Percentiles rank a stretch among this genome's conserved stretches.
These are phyloP conservation scores for Fusarium sacchari DNA, from an alignment of 2,329 filamentous ascomycete genomes.

Conservation along the genomic window DNA sequence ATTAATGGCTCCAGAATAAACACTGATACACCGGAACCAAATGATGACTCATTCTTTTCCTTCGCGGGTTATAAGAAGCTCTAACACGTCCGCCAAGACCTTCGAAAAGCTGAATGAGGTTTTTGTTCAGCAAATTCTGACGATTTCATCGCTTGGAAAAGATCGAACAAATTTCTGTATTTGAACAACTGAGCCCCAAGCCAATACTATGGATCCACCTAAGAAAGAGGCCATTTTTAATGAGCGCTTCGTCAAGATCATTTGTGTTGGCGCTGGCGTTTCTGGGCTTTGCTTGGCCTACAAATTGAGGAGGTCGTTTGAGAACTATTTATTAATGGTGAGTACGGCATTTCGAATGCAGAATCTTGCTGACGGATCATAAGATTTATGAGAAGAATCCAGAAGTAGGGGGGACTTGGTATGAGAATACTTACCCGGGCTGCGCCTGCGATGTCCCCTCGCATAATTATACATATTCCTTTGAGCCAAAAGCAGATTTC, in stretches of 20 bases:
- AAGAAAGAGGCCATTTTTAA: conserved; percentile 4
- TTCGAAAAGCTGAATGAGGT: no score
- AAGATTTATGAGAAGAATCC: conserved; percentile 21
- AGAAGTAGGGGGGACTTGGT: conserved; percentile 5
- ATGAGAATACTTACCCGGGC: conserved; percentile 4
- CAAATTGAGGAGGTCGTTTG: conserved; percentile 4
- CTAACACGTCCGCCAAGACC: neutral
- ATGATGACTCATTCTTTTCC: neutral
- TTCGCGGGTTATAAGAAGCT: neutral
- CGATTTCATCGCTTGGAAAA: no score
- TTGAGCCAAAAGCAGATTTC: conserved; percentile 16
- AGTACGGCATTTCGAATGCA: rapidly evolving
- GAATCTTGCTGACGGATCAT: rapidly evolving
- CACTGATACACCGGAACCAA: rapidly evolving
- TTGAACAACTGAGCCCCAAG: no score
- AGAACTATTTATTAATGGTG: conserved; percentile 6
- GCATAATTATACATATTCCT: conserved; percentile 15
- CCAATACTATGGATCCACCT: conserved; percentile 10
- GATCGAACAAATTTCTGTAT: no score
- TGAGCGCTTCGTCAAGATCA: conserved; percentile 20
- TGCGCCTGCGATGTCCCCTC: conserved; percentile 9
- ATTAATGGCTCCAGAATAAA: no score
- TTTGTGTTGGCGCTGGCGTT: conserved; percentile 20
- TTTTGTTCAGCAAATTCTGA: no score
- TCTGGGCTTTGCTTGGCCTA: conserved; percentile 22